Evolutionary conservation across 2,329 filamentous ascomycete genomes (phyloP).

Genomic region (Mycosphaerella arachidis): DNA sequence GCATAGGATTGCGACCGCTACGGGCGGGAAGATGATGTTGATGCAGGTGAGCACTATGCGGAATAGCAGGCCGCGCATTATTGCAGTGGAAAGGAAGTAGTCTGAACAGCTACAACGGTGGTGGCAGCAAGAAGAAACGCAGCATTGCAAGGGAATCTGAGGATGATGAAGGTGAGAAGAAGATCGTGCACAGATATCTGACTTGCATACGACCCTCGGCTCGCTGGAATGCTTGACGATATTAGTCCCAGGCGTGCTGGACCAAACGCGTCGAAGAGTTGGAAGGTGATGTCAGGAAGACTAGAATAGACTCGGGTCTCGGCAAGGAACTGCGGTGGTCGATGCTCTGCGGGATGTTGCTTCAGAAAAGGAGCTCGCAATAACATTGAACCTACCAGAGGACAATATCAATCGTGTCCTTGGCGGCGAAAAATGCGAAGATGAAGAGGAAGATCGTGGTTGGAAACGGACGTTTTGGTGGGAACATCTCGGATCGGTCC

Average conservation of each 20-base stretch:
- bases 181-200: neutral
- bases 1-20: slow-evolving; percentile 36
- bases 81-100: neutral
- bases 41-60: slow-evolving; percentile 34
- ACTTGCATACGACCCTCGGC: neutral
- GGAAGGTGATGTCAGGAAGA: neutral
- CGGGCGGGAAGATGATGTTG: slow-evolving; percentile 40
- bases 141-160: neutral
- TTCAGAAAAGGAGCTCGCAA: no score
- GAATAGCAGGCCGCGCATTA: slow-evolving; percentile 22
- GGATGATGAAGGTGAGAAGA: neutral
- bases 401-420: no score
- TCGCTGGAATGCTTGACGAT: neutral
- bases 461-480: no score
- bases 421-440: no score
- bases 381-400: no score
- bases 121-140: neutral
- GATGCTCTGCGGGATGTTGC: no score
- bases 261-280: neutral
- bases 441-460: no score
- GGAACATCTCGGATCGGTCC: no score
- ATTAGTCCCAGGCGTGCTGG: neutral
- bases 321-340: neutral
- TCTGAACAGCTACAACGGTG: neutral
- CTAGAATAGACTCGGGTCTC: neutral